These are phyloP conservation scores for Botrytis porri DNA, from an alignment of 2,329 filamentous ascomycete genomes.

Conservation along the genomic window DNA sequence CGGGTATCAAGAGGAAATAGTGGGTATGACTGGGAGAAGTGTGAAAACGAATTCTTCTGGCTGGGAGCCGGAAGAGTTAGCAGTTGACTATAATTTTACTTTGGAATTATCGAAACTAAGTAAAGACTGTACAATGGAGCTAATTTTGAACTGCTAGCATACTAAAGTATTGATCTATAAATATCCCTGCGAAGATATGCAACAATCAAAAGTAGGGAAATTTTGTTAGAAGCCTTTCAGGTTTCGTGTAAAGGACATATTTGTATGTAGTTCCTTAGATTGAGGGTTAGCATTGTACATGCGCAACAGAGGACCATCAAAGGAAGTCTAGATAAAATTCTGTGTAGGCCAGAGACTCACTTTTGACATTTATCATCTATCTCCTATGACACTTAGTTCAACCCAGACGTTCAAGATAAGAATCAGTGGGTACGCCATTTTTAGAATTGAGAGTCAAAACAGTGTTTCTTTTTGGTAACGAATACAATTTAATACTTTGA, in stretches of 20 bases:
- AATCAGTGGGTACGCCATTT: neutral
- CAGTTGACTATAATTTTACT: neutral
- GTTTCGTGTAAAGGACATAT: fast-evolving
- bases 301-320: neutral
- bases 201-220: neutral
- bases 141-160: neutral
- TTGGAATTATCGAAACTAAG: fast-evolving
- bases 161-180: too few relatives aligned
- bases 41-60: neutral
- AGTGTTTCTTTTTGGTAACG: neutral
- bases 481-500: neutral
- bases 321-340: neutral
- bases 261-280: neutral
- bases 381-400: neutral
- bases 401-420: neutral
- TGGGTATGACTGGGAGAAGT: neutral
- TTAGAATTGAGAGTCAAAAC: neutral
- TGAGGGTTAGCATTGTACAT: neutral
- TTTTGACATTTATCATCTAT: fast-evolving
- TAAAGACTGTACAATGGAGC: too few relatives aligned
- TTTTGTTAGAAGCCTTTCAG: neutral
- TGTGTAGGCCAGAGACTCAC: neutral
- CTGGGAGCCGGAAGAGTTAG: neutral
- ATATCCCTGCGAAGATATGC: neutral
- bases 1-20: neutral